Conservation (phyloP, 2,329 filamentous ascomycete species). For the Epicoccum nigrum region DNA sequence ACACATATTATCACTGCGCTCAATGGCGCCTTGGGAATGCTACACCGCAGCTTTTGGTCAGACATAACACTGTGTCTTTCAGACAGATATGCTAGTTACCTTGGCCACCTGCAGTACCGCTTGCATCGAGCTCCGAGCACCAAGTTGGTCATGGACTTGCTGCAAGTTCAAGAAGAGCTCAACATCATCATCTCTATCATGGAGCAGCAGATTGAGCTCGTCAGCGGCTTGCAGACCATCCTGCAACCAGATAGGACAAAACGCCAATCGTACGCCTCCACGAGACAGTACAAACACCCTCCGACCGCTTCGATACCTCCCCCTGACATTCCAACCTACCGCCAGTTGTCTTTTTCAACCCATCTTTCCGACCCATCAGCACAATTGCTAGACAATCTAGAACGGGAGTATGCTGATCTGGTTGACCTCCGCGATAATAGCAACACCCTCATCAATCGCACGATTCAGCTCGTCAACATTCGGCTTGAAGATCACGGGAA, state of each 20-base stretch:
- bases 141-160: conserved; percentile 53
- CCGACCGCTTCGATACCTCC: conserved; percentile 24
- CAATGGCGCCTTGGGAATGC: conserved; percentile 51
- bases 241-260: conserved; percentile 8
- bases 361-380: conserved; percentile 46
- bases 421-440: conserved; percentile 52
- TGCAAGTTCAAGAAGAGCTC: conserved; percentile 53
- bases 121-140: conserved; percentile 51
- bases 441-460: conserved; percentile 51
- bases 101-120: conserved; percentile 52
- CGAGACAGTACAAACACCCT: conserved; percentile 19
- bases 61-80: conserved; percentile 51
- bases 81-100: conserved; percentile 51
- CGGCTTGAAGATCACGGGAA: conserved; percentile 54
- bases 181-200: conserved; percentile 54
- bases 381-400: conserved; percentile 50
- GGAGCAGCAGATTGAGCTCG: conserved; percentile 50
- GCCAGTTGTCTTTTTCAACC: conserved; percentile 46
- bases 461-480: conserved; percentile 54
- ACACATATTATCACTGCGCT: conserved; percentile 48
- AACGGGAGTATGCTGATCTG: conserved; percentile 49
- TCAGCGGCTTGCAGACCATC: conserved; percentile 36
- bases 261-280: conserved; percentile 15
- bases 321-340: conserved; percentile 42
- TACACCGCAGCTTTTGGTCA: conserved; percentile 53